Conservation (phyloP, 2,329 filamentous ascomycete genomes). For the Dactylellina parvicollis region DNA sequence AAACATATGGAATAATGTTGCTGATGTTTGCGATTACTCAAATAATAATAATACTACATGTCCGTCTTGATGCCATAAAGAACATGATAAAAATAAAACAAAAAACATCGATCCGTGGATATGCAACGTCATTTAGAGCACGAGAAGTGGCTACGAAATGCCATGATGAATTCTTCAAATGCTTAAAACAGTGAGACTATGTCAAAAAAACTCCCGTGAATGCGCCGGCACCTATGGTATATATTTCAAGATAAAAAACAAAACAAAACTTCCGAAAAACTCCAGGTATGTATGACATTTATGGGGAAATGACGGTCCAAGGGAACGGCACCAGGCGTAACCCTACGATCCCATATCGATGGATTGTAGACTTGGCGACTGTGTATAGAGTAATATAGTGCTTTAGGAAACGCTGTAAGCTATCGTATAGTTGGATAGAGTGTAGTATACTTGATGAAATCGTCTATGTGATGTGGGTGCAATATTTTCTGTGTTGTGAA, state of each 20-base stretch:
- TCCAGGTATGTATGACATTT: slow-evolving; percentile 24
- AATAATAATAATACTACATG: slow-evolving; percentile 20
- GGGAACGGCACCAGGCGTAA: not conserved
- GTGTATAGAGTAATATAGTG: not conserved
- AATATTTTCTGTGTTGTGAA: slow-evolving; percentile 3
- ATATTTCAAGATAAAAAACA: slow-evolving; percentile 1
- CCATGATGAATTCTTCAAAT: not conserved
- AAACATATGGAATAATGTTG: not conserved
- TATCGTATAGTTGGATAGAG: not conserved
- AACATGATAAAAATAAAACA: too few relatives aligned
- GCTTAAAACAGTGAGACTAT: not conserved
- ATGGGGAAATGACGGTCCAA: not conserved
- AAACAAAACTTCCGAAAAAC: slow-evolving; percentile 26
- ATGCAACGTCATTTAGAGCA: not conserved
- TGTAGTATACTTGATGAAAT: not conserved
- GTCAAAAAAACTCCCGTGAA: slow-evolving; percentile 31
- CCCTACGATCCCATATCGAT: not conserved
- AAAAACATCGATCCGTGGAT: not conserved
- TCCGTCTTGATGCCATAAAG: too few relatives aligned
- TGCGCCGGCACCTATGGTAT: slow-evolving; percentile 38
- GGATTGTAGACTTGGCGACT: too few relatives aligned
- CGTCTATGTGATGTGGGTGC: not conserved
- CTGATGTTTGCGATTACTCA: not conserved
- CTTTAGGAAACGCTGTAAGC: not conserved
- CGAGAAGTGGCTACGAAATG: not conserved